Base-by-base conservation (phyloP, 2,329 filamentous ascomycete genomes). In the Fusarium nisikadoi region DNA sequence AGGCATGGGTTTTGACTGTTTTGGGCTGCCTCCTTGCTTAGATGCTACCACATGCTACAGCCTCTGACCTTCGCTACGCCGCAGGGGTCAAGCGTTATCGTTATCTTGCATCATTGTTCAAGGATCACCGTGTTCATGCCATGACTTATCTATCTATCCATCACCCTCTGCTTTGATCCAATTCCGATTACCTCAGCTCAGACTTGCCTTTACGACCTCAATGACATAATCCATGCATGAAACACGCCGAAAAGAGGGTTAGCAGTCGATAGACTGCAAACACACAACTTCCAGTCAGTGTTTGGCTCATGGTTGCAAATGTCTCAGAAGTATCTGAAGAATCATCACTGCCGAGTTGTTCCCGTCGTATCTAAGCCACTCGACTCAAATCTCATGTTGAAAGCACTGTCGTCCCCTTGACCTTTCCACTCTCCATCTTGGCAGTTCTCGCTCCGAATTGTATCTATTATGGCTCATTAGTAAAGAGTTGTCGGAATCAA, bases 391-490 rank as follows among this genome's bases (percentile, higher is more conserved):
- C 35, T 86, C 75, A 86, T 20, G 83, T 82, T 19, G 74, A 75
- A 67, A 91, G 85, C 11, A 88, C 75, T 50, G 90, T 88, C 7
- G 93, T 94, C 1, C 93, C 93, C 76, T 92, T 94, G 17, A 88
- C 88, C 76, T 85, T 89, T 8, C 89, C 88, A 62, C 84, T 88
- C 78, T 94, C 91, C 90, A 95, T 95, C 83, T 95, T 96, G 19
- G 93, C 93, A 7, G 93, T 95, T 73, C 93, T 86, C 6, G 93
- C 90, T 19, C 93, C 93, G 77, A 96, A 96, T 81, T 96, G 93
- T 64, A 95, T 94, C 90, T 92, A 29, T 41, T 31, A 35, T 35
- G 47, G 50, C 53, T 39, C 42, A 57, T 79, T 60, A 77, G 65
- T 46, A 42, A 27, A 12, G 29, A 33, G 11, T 36, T 16, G 6